These are phyloP conservation scores for Hypoxylon sp. DNA, from an alignment of 2,329 filamentous ascomycete genomes.

Conservation along the genomic window DNA sequence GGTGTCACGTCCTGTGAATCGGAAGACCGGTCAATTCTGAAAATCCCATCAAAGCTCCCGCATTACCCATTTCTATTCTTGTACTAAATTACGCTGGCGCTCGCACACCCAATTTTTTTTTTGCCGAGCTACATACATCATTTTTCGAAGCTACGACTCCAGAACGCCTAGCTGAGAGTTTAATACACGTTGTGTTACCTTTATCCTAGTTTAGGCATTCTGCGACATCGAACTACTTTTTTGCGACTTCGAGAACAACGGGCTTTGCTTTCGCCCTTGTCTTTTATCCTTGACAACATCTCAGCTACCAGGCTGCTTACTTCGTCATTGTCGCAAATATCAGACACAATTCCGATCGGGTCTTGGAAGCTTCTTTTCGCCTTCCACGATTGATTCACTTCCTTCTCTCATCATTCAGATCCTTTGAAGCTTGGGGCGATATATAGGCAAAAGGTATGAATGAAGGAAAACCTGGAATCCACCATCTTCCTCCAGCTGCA, in stretches of 20 bases:
- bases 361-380: conserved; percentile 52
- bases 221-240: conserved; percentile 48
- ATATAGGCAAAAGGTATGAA: conserved; percentile 51
- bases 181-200: conserved; percentile 29
- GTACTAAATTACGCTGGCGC: conserved; percentile 26
- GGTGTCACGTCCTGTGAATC: conserved; percentile 41
- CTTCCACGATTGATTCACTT: conserved; percentile 50
- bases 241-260: conserved; percentile 53
- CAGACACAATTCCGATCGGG: conserved; percentile 48
- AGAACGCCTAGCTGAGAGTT: conserved; percentile 13
- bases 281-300: conserved; percentile 41
- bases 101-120: conserved; percentile 11
- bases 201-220: conserved; percentile 33
- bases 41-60: conserved; percentile 36
- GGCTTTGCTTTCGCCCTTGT: conserved; percentile 45
- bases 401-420: conserved; percentile 36
- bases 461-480: conserved; percentile 49
- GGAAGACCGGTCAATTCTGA: conserved; percentile 49
- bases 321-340: conserved; percentile 42
- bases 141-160: conserved; percentile 12
- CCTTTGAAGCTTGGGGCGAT: conserved; percentile 44
- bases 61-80: conserved; percentile 32
- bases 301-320: conserved; percentile 28
- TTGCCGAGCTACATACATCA: conserved; percentile 17
- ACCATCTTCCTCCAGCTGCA: conserved; percentile 45